Evolutionary conservation across 208 protist species (phyloP), one percentile per base, ranked within the genome.

Genomic region (Leishmania guyanensis): DNA sequence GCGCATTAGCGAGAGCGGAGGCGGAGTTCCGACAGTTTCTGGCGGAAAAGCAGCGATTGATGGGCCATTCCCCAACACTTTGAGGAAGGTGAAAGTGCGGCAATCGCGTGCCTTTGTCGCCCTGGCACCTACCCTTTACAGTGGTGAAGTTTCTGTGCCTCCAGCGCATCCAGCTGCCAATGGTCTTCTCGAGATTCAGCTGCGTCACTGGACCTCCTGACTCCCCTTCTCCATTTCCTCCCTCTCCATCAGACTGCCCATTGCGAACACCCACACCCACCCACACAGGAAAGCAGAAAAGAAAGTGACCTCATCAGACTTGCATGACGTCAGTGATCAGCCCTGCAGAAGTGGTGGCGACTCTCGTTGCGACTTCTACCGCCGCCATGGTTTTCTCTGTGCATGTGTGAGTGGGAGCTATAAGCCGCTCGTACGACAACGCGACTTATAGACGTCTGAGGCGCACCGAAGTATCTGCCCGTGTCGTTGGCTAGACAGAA

Each of bases 21-120:
- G 83, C 80, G 16, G 89, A 92, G 46, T 93, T 88, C 54, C 82
- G 86, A 43, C 75, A 29, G 17, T 81, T 92, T 17, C 71, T 90
- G 6, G 68, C 79, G 64, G 87, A 91, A 70, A 88, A 88, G 79
- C 79, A 88, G 75, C 75, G 65, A 39, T 26, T 90, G 1, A 20
- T 85, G 53, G 5, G 54, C 2, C 78, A 46, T 5, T 86, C 78
- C 3, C 62, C 51, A 29, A 14, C 33, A 5, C 56, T 12, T 26
- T 77, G 39, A 77, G 39, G 22, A 29, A 17, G 8, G 10, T 26
- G 43, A 73, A 51, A 22, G 12, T 5, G 17, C 33, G 26, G 16
- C 9, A 17, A 33, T 73, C 43, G 8, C 46, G 6, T 36, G 39
- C 20, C 46, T 0, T 48, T 22, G 46, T 4, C 2, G 10, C 46